phyloP scores from a whole-genome alignment of 2,329 filamentous ascomycete genomes.

The Truncatella angustata region DNA sequence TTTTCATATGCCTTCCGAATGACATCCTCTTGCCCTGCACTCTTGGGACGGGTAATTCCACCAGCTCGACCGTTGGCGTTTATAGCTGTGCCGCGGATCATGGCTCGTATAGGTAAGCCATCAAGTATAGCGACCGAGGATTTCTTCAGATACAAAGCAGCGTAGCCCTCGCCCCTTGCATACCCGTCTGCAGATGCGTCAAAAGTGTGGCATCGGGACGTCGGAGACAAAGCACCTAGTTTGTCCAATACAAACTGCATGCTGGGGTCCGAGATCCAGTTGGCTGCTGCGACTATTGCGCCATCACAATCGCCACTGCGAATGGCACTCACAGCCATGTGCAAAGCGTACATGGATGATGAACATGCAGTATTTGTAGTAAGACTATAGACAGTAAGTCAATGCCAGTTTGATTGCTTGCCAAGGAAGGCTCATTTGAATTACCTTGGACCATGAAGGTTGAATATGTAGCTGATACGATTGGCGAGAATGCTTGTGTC shows the following conservation, averaged over 20 bases:
- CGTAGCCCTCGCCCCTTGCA: slow-evolving; percentile 45
- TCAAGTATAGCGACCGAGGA: slow-evolving; percentile 40
- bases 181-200: slow-evolving; percentile 44
- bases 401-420: no score
- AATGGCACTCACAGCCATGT: slow-evolving; percentile 18
- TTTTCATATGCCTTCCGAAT: slow-evolving; percentile 30
- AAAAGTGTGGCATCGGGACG: slow-evolving; percentile 29
- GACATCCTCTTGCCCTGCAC: slow-evolving; percentile 29
- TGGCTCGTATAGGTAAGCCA: slow-evolving; percentile 32
- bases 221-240: slow-evolving; percentile 22
- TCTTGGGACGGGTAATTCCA: slow-evolving; percentile 44
- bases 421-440: no score
- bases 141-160: slow-evolving; percentile 40
- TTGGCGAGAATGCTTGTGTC: background rate
- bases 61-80: slow-evolving; percentile 40
- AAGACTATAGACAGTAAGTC: no score
- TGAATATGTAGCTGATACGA: slow-evolving; percentile 19
- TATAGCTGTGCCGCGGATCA: slow-evolving; percentile 35
- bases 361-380: slow-evolving; percentile 36
- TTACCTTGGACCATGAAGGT: slow-evolving; percentile 31
- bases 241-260: slow-evolving; percentile 18
- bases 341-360: slow-evolving; percentile 28
- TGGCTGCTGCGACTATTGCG: slow-evolving; percentile 11
- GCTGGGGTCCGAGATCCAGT: slow-evolving; percentile 15
- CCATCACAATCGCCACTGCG: slow-evolving; percentile 23